phyloP scores from a whole-genome alignment of 345 rosid species.

The Dipteronia sinensis region DNA sequence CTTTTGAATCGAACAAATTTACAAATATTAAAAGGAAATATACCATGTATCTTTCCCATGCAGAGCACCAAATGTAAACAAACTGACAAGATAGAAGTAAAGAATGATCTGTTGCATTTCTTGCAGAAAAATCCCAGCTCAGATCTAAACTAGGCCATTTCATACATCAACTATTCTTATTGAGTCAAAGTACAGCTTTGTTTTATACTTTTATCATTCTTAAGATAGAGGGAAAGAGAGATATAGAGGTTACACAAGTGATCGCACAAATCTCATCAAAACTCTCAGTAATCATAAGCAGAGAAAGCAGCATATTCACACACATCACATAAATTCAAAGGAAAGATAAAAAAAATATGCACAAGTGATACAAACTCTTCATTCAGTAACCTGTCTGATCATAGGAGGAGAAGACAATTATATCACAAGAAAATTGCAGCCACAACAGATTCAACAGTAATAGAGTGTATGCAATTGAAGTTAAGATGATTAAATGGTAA shows the following conservation, averaged over 20 bases:
- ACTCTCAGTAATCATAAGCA: neutral
- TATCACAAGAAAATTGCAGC: slow-evolving; percentile 4
- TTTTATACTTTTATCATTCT: neutral
- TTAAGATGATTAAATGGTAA: too few species aligned
- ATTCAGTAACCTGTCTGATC: neutral
- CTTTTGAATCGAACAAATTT: neutral
- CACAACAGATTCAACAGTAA: neutral
- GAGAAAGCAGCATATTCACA: neutral
- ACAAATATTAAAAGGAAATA: neutral
- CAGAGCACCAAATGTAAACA: neutral
- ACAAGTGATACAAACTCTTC: slow-evolving; percentile 2
- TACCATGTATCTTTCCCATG: neutral
- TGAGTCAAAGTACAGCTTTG: neutral
- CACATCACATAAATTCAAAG: neutral
- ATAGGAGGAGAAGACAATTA: neutral
- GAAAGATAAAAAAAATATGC: neutral
- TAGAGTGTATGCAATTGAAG: too few species aligned
- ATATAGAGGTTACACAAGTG: neutral
- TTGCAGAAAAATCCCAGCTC: neutral
- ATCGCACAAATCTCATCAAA: neutral
- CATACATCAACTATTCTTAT: neutral
- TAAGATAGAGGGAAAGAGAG: neutral
- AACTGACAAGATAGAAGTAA: neutral
- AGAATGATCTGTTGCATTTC: neutral
- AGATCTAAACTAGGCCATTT: neutral